Conservation (phyloP, 495 filamentous ascomycete genomes). For the Glonium stellatum region DNA sequence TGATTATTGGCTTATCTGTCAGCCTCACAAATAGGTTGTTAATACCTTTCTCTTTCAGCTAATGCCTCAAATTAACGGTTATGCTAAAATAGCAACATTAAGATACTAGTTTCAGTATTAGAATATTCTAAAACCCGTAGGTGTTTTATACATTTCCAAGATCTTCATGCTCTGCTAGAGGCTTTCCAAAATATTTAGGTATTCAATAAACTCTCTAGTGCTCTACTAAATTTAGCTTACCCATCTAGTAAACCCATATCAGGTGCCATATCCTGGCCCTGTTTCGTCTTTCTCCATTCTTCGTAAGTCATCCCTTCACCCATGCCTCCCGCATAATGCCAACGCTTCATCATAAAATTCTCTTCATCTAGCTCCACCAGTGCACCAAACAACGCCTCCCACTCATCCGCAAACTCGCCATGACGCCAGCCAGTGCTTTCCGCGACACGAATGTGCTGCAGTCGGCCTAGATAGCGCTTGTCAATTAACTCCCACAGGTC, state of each 20-base stretch:
- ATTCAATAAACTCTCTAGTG: no score
- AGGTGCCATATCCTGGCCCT: constrained; percentile 1
- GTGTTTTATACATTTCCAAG: no score
- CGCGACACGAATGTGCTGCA: constrained; percentile 24
- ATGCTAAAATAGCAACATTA: no score
- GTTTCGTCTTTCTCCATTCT: background rate
- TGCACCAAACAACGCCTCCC: constrained; percentile 19
- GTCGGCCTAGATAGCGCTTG: constrained; percentile 21
- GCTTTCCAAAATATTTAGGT: no score
- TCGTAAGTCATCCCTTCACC: background rate
- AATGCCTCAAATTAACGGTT: no score
- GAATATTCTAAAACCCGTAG: no score
- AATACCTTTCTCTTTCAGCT: no score
- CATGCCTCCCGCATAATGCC: constrained; percentile 17
- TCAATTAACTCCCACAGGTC: constrained; percentile 21
- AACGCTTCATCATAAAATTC: constrained; percentile 21
- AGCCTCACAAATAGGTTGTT: no score
- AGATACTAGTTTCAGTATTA: no score
- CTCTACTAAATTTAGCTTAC: no score
- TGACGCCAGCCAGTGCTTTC: constrained; percentile 24
- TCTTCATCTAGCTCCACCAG: constrained; percentile 24
- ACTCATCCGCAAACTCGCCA: constrained; percentile 11
- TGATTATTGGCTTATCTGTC: no score
- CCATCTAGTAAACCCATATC: background rate
- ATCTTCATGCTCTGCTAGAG: no score